Percentiles rank a stretch among this genome's conserved stretches.
Evolutionary conservation across 2,329 filamentous ascomycete species (phyloP).

Genomic region (Paraphaeosphaeria sporulosa): DNA sequence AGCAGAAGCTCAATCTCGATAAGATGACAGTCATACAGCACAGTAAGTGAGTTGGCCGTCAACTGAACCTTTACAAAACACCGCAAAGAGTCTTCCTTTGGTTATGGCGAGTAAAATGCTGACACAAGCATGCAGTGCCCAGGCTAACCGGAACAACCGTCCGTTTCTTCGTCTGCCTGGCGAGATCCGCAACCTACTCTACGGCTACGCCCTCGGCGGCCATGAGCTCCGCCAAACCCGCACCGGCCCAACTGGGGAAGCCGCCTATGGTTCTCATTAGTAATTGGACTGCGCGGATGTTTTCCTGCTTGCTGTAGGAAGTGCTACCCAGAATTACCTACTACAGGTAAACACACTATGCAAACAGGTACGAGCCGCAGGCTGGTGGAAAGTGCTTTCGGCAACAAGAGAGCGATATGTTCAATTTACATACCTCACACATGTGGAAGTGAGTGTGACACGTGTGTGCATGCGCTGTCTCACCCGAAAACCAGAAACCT

Average conservation of each 20-base stretch:
- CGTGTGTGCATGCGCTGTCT: neutral
- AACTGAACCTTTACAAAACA: neutral
- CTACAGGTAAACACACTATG: neutral
- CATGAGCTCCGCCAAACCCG: neutral
- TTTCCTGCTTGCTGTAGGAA: neutral
- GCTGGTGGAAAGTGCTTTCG: neutral
- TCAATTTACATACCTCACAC: neutral
- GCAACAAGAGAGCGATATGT: neutral
- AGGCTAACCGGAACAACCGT: neutral
- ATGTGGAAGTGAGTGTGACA: neutral
- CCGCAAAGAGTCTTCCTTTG: neutral
- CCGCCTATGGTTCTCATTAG: too few relatives aligned
- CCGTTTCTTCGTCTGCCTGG: constrained; percentile 13
- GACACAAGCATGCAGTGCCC: neutral
- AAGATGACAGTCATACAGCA: neutral
- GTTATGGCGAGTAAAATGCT: neutral
- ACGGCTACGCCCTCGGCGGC: constrained; percentile 12
- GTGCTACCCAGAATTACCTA: neutral
- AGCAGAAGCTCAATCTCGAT: neutral
- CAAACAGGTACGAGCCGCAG: neutral
- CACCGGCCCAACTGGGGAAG: neutral
- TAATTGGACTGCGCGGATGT: neutral
- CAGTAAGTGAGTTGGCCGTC: neutral
- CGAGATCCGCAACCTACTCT: constrained; percentile 23
- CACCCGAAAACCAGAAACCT: neutral